A percentile compares a stretch with the other conserved stretches of the same genome.
Conservation (phyloP, 2,329 filamentous ascomycete genomes). For the Cercospora sp. region DNA sequence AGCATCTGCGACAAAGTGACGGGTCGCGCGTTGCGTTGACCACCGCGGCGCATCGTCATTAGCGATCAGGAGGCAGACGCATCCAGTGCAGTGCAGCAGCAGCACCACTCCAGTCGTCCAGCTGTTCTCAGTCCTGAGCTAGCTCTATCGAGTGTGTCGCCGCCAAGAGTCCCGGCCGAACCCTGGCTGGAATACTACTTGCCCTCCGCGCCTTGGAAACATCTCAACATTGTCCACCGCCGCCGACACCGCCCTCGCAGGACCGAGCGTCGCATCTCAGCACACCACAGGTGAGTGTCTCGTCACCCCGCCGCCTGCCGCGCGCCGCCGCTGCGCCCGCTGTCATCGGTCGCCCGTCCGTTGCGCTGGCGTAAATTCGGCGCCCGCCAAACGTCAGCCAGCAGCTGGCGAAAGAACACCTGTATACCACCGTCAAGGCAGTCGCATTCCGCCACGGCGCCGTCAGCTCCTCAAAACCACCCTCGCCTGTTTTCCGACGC, state of each 20-base stretch:
- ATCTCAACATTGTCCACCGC: conserved; percentile 4
- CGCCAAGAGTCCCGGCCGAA: not conserved
- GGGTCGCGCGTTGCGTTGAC: not conserved
- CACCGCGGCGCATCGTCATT: not conserved
- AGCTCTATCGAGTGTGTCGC: not conserved
- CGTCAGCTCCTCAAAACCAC: not conserved
- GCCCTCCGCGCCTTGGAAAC: not conserved
- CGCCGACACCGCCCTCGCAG: conserved; percentile 6
- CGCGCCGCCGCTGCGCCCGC: conserved; percentile 12
- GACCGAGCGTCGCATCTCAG: conserved; percentile 2
- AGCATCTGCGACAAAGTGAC: not conserved
- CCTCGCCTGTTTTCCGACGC: not conserved
- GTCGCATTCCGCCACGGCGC: conserved; percentile 19
- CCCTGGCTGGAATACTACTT: not conserved
- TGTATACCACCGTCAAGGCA: conserved; percentile 25
- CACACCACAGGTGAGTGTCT: conserved; percentile 16
- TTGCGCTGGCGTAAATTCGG: conserved; percentile 16
- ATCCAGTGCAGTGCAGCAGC: not conserved
- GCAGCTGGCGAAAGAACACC: conserved; percentile 21
- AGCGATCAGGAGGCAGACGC: not conserved
- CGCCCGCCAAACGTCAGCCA: conserved; percentile 3
- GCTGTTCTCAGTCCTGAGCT: not conserved
- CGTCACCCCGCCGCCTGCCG: not conserved
- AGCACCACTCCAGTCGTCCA: not conserved
- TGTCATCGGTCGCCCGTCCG: conserved; percentile 2